These are phyloP conservation scores for Candida ovalis DNA, from an alignment of 805 yeast genomes.

Conservation along the genomic window DNA sequence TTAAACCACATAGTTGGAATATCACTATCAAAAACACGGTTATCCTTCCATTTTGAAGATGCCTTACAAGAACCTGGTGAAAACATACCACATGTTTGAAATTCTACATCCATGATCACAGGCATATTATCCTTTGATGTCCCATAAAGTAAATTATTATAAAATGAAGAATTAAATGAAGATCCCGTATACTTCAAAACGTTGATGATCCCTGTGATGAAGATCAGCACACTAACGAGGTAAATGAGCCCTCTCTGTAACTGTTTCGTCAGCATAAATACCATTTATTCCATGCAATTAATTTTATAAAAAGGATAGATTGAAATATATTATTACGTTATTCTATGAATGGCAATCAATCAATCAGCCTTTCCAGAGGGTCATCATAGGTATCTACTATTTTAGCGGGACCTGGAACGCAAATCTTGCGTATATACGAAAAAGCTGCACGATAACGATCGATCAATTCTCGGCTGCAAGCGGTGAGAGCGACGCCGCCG, in stretches of 20 bases:
- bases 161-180: neutral
- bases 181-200: neutral
- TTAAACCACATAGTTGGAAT: slow-evolving; percentile 12
- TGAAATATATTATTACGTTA: too few relatives aligned
- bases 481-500: too few relatives aligned
- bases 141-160: neutral
- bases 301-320: neutral
- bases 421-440: too few relatives aligned
- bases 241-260: neutral
- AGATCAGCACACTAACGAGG: neutral
- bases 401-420: too few relatives aligned
- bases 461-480: too few relatives aligned
- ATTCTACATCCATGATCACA: slow-evolving; percentile 17
- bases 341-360: too few relatives aligned
- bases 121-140: neutral
- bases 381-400: too few relatives aligned
- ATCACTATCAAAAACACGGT: neutral
- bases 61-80: slow-evolving; percentile 4
- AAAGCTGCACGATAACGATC: too few relatives aligned
- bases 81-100: slow-evolving; percentile 9
- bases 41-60: slow-evolving; percentile 6
- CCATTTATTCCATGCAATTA: neutral
- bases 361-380: too few relatives aligned
- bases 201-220: neutral
- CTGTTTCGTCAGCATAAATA: slow-evolving; percentile 1